Percentiles rank a stretch among this genome's conserved stretches.
phyloP scores from a whole-genome alignment of 305 asterid species.

The Andrographis paniculata region DNA sequence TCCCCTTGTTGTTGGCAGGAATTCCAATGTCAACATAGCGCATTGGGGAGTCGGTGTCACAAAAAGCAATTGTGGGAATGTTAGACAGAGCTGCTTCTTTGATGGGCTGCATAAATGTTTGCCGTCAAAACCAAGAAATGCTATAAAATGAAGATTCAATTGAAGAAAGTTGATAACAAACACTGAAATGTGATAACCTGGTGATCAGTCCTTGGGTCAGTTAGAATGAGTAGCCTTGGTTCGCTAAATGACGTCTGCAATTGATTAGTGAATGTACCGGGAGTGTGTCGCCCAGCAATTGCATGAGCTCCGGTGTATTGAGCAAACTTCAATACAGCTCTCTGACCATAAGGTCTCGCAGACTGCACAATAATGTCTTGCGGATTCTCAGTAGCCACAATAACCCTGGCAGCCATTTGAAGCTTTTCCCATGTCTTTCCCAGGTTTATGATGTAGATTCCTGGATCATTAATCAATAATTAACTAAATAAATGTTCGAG shows the following conservation, averaged over 20 bases:
- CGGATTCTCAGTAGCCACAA: conserved; percentile 10
- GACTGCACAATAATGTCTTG: conserved; percentile 13
- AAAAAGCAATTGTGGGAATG: conserved; percentile 12
- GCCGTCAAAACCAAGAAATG: not conserved
- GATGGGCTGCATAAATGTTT: conserved; percentile 5
- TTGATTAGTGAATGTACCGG: conserved; percentile 12
- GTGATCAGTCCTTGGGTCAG: conserved; percentile 15
- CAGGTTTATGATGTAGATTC: conserved; percentile 11
- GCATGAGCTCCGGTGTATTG: conserved; percentile 15
- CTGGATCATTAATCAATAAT: conserved; percentile 12
- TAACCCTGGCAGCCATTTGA: conserved; percentile 11
- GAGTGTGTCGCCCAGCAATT: conserved; percentile 14
- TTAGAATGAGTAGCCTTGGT: conserved; percentile 13
- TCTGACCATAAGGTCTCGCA: conserved; percentile 13
- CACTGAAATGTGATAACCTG: not conserved
- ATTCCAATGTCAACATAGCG: conserved; percentile 12
- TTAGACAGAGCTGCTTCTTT: conserved; percentile 10
- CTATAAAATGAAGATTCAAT: not conserved
- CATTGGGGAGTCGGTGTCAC: conserved; percentile 14
- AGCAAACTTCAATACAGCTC: conserved; percentile 12
- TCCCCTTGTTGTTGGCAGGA: conserved; percentile 14
- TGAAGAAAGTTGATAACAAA: not conserved
- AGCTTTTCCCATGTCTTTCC: conserved; percentile 15
- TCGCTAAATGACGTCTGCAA: conserved; percentile 15
- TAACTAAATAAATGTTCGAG: too few relatives aligned